phyloP scores from a whole-genome alignment of 768 basidiomycete genomes.

The Megacollybia marginata region DNA sequence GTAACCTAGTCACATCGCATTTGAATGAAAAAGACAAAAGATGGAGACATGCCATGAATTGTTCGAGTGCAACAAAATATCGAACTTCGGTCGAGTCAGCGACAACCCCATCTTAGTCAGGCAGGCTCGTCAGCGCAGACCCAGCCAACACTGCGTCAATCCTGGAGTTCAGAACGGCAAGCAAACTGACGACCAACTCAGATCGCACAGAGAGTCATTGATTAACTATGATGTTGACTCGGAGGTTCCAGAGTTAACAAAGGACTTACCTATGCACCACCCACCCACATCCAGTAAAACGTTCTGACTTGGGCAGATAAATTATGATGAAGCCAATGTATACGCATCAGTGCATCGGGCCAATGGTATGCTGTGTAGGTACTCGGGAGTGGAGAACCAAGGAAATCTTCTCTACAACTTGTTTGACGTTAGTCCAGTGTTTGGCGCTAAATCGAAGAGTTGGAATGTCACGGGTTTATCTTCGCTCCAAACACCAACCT shows the following conservation, averaged over 20 bases:
- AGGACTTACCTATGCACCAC: slow-evolving; percentile 49
- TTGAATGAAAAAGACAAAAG: no score
- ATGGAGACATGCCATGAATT: no score
- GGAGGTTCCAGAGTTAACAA: slow-evolving; percentile 1
- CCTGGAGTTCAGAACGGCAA: slow-evolving; percentile 58
- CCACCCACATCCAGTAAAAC: slow-evolving; percentile 89
- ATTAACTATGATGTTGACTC: slow-evolving; percentile 57
- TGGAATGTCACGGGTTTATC: no score
- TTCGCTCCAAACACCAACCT: no score
- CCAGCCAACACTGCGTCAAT: slow-evolving; percentile 81
- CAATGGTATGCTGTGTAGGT: no score
- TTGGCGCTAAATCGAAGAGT: no score
- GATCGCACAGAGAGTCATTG: slow-evolving; percentile 88
- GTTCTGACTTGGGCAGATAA: slow-evolving; percentile 18
- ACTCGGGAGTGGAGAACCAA: no score
- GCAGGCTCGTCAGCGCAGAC: slow-evolving; percentile 58
- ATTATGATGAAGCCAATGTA: no score
- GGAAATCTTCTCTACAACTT: no score
- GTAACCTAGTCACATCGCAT: no score
- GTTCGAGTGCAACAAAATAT: slow-evolving; percentile 82
- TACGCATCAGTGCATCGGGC: no score
- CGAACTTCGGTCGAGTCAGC: slow-evolving; percentile 37
- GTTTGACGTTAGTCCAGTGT: no score
- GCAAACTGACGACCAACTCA: slow-evolving; percentile 67
- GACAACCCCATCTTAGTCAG: neutral